Base-by-base conservation (phyloP, 352 stramenopile genomes). In the Globisporangium mamillatum region DNA sequence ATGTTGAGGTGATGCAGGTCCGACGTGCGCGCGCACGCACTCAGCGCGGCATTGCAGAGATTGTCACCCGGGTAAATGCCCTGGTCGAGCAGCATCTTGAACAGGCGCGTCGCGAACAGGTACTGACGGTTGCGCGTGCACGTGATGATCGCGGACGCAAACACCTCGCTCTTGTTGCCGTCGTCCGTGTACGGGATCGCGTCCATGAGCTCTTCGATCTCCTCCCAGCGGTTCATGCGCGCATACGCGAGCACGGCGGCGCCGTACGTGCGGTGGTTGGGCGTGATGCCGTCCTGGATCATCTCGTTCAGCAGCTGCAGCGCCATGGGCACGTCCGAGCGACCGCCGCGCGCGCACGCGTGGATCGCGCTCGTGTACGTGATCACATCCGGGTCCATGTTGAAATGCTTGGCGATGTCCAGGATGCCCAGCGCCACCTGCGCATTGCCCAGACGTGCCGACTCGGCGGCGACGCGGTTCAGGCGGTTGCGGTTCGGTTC, bases 331-430 rank as follows among this genome's bases (percentile, higher is more conserved):
- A 92, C 70, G 56, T 88, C 78, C 24, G 73, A 74, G 27, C 72
- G 78, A 9, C 69, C 71, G 22, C 81, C 83, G 55, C 85, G 85
- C 12, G 84, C 85, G 46, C 86, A 95, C 29, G 86, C 86, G 71
- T 91, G 81, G 66, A 95, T 95, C 32, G 82, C 83, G 63, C 83
- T 91, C 27, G 84, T 93, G 77, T 90, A 95, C 34, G 82, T 92
- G 34, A 92, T 70, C 9, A 91, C 82, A 69, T 93, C 84, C 1
- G 81, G 82, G 41, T 72, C 55, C 60, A 92, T 66, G n/a, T 78
- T 60, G 52, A 92, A 90, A 67, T 94, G 78, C 50, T 83, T 83
- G 32, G 75, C 75, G 61, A 94, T 91, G 58, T 91, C 77, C 44
- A 94, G 73, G 20, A 92, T 75, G 22, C 82, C 84, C n/a, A 91